Conservation (phyloP, 108 stramenopile species). For the Schizochytrium sp. region DNA sequence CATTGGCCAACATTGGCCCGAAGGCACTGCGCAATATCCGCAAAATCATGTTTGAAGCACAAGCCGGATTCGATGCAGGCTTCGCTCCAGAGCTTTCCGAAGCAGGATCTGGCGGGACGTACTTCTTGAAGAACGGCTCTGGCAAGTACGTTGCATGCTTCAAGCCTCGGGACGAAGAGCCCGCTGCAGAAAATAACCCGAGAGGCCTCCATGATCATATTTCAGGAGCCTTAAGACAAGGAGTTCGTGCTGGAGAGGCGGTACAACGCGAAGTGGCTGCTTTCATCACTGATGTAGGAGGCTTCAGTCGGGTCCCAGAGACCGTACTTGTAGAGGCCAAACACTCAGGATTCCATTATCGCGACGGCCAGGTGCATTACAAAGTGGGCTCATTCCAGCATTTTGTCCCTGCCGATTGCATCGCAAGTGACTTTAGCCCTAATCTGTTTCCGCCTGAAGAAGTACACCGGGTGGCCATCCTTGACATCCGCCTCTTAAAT, state of each 20-base stretch:
- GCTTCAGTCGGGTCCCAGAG: conserved; percentile 89
- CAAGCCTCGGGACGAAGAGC: conserved; percentile 98
- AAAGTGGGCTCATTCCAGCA: conserved; percentile 96
- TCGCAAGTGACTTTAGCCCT: conserved; percentile 91
- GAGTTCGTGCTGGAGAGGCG: conserved; percentile 92
- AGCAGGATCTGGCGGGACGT: conserved; percentile 96
- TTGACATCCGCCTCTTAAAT: conserved; percentile 97
- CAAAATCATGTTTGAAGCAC: conserved; percentile 1
- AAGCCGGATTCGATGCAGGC: conserved; percentile 2
- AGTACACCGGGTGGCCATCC: conserved; percentile 94
- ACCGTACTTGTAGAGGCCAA: conserved; percentile 93
- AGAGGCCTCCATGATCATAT: conserved; percentile 81
- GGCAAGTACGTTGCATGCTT: conserved; percentile 90
- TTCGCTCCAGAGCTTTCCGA: conserved; percentile 82
- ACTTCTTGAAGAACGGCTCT: conserved; percentile 88
- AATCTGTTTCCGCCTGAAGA: conserved; percentile 85
- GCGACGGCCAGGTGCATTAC: conserved; percentile 73
- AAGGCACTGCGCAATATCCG: neutral
- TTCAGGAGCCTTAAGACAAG: conserved; percentile 80
- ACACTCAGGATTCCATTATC: conserved; percentile 87
- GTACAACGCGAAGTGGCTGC: conserved; percentile 97
- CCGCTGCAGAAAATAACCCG: conserved; percentile 96
- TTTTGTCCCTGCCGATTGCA: conserved; percentile 86
- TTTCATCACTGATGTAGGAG: conserved; percentile 86
- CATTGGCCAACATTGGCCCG: neutral